Evolutionary conservation across 306 rosid species (phyloP).

Genomic region (Begonia fuchsioides): DNA sequence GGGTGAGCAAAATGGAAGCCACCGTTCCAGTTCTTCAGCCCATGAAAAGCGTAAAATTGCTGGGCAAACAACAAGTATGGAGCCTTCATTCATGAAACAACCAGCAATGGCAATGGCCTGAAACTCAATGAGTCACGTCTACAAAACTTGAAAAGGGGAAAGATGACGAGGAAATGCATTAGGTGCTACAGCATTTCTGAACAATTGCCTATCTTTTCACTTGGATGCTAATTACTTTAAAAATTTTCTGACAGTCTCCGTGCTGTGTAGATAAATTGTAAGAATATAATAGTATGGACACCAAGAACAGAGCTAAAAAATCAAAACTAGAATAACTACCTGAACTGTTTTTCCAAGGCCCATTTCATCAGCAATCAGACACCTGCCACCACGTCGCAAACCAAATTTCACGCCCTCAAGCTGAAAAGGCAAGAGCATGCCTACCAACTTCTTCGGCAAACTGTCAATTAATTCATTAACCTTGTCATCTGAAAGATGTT

Average conservation of each 20-base stretch:
- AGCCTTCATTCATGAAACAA: constrained; percentile 67
- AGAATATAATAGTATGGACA: too few relatives aligned
- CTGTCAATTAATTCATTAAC: constrained; percentile 45
- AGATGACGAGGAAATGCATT: too few relatives aligned
- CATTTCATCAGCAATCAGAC: constrained; percentile 94
- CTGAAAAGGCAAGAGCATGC: constrained; percentile 67
- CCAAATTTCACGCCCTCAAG: constrained; percentile 67
- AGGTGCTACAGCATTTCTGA: too few relatives aligned
- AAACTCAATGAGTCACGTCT: neutral
- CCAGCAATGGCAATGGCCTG: constrained; percentile 93
- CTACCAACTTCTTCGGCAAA: constrained; percentile 41
- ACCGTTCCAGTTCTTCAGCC: constrained; percentile 94
- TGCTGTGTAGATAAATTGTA: too few relatives aligned
- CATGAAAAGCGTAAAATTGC: constrained; percentile 84
- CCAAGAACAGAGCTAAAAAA: too few relatives aligned
- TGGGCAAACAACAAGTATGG: constrained; percentile 85
- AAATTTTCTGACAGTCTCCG: too few relatives aligned
- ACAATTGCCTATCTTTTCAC: too few relatives aligned
- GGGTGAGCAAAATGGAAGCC: constrained; percentile 88
- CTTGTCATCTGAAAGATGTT: constrained; percentile 52
- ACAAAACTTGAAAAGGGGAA: too few relatives aligned
- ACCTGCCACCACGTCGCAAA: constrained; percentile 73
- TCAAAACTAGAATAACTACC: constrained; percentile 18
- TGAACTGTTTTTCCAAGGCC: constrained; percentile 94
- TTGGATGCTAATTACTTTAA: too few relatives aligned